Conservation (phyloP, 495 filamentous ascomycete species). For the Aspergillus bertholletiae region DNA sequence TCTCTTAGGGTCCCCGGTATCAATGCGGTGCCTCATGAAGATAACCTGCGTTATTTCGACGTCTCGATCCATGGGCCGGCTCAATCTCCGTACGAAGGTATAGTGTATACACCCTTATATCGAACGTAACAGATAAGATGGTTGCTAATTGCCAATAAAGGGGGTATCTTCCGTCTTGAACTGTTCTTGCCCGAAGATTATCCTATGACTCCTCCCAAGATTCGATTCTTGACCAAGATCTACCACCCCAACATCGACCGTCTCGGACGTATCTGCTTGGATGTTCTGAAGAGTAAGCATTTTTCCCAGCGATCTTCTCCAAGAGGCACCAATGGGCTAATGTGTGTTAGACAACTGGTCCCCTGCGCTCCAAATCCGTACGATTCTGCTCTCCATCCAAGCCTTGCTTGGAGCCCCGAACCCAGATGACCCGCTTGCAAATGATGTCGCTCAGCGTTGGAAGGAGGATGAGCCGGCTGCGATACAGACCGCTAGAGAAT, state of each 20-base stretch:
- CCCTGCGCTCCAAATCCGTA: slow-evolving; percentile 94
- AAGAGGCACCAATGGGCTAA: background rate
- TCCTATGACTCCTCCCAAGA: slow-evolving; percentile 98
- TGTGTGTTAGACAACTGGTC: slow-evolving; percentile 85
- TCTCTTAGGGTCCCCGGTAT: slow-evolving; percentile 82
- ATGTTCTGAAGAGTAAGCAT: slow-evolving; percentile 92
- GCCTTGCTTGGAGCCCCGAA: slow-evolving; percentile 94
- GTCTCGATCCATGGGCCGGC: slow-evolving; percentile 94
- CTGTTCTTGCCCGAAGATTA: slow-evolving; percentile 99
- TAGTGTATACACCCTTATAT: background rate
- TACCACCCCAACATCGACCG: slow-evolving; percentile 99
- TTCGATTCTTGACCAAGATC: slow-evolving; percentile 97
- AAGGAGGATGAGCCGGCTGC: slow-evolving; percentile 91
- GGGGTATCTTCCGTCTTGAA: slow-evolving; percentile 94
- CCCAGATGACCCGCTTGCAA: slow-evolving; percentile 93
- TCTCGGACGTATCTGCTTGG: slow-evolving; percentile 92
- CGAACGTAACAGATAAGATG: background rate
- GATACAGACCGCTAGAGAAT: slow-evolving; percentile 84
- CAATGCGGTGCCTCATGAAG: slow-evolving; percentile 95
- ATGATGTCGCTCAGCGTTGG: slow-evolving; percentile 97
- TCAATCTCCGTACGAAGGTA: slow-evolving; percentile 91
- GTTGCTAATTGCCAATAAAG: slow-evolving; percentile 42
- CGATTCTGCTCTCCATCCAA: slow-evolving; percentile 95
- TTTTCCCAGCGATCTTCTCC: too few relatives aligned
- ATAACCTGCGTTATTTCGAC: slow-evolving; percentile 97